A percentile compares a stretch with the other conserved stretches of the same genome.
Conservation (phyloP, 257 asterid species). For the Solanum dulcamara region DNA sequence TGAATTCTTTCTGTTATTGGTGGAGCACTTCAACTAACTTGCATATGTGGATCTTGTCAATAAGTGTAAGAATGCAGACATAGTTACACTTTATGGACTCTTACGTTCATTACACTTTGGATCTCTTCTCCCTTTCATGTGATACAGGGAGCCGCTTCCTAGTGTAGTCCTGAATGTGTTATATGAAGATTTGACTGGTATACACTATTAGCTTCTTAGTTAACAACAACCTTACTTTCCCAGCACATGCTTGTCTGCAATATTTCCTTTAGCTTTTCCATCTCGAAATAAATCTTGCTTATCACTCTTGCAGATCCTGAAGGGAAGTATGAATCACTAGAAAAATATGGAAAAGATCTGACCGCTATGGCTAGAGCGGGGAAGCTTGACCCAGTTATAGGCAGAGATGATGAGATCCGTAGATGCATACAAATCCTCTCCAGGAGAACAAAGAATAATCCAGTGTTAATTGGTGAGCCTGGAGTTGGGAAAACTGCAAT, state of each 20-base stretch:
- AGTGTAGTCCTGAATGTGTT: neutral
- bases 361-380: slow-evolving; percentile 97
- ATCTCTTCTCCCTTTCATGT: neutral
- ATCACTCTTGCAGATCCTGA: slow-evolving; percentile 62
- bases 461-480: slow-evolving; percentile 93
- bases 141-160: neutral
- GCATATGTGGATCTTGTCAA: neutral
- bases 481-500: slow-evolving; percentile 98
- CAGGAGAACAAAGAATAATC: slow-evolving; percentile 93
- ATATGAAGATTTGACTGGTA: neutral
- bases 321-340: slow-evolving; percentile 84
- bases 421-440: slow-evolving; percentile 97
- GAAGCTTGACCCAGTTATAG: slow-evolving; percentile 95
- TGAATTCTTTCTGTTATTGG: neutral
- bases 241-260: neutral
- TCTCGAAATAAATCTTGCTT: neutral
- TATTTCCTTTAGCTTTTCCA: neutral
- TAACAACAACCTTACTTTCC: neutral
- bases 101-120: neutral
- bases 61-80: neutral
- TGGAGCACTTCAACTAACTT: neutral
- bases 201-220: neutral
- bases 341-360: slow-evolving; percentile 92
- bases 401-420: slow-evolving; percentile 95
- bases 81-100: neutral